Percentiles rank a stretch among this genome's conserved stretches.
These are phyloP conservation scores for Podila minutissima DNA, from an alignment of 192 early-diverging fungal genomes.

Conservation along the genomic window DNA sequence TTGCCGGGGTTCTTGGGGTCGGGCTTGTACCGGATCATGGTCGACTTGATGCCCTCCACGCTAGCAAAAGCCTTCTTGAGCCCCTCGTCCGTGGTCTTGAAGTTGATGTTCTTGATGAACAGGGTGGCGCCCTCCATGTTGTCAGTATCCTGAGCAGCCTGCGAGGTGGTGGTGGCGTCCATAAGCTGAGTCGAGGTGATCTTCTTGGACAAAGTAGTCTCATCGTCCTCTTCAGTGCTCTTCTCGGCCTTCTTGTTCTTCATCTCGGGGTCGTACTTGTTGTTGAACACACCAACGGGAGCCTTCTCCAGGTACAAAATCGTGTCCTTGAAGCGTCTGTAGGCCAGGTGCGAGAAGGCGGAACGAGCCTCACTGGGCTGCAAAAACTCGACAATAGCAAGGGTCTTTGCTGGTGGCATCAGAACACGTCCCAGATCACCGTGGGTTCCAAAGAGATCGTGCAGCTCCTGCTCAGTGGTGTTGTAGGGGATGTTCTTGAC, in stretches of 20 bases:
- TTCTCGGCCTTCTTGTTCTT: conserved; percentile 43
- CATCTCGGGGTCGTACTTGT: conserved; percentile 59
- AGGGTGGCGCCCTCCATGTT: conserved; percentile 73
- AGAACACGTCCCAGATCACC: conserved; percentile 92
- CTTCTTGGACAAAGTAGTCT: conserved; percentile 50
- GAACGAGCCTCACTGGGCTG: conserved; percentile 89
- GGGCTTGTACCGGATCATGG: conserved; percentile 85
- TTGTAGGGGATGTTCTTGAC: conserved; percentile 95
- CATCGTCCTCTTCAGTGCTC: conserved; percentile 46
- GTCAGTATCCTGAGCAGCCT: conserved; percentile 61
- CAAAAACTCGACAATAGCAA: conserved; percentile 94
- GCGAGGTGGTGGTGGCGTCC: conserved; percentile 43
- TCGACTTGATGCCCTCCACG: conserved; percentile 83
- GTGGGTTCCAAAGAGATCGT: conserved; percentile 83
- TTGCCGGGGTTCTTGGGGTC: conserved; percentile 85
- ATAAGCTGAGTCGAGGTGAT: conserved; percentile 60
- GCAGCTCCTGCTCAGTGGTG: conserved; percentile 85
- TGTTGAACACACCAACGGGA: conserved; percentile 82
- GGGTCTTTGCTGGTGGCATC: conserved; percentile 90
- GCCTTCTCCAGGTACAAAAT: conserved; percentile 96
- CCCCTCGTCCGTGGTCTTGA: conserved; percentile 85
- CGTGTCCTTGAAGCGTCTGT: conserved; percentile 90
- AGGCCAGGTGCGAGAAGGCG: conserved; percentile 91
- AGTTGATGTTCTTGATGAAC: conserved; percentile 97
- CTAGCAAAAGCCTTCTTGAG: conserved; percentile 77